Conservation (phyloP, 1,284 basidiomycete genomes). For the Thelephora terrestris region DNA sequence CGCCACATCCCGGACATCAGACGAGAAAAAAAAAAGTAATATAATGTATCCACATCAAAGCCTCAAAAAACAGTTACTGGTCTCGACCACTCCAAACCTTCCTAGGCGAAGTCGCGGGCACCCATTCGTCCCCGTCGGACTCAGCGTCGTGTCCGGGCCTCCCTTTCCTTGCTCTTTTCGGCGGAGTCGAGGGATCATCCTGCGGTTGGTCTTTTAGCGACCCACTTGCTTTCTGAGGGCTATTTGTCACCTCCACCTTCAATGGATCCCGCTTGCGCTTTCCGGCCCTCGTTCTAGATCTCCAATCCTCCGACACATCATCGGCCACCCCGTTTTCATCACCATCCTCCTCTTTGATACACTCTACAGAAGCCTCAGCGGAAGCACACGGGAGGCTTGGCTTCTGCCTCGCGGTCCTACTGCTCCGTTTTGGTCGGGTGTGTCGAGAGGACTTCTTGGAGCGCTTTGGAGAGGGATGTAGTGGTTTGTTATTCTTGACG, state of each 20-base stretch:
- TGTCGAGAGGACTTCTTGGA: conserved; percentile 20
- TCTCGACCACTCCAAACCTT: not conserved
- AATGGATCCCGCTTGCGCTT: conserved; percentile 12
- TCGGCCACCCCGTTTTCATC: conserved; percentile 12
- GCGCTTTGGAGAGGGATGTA: conserved; percentile 55
- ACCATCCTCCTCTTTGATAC: conserved; percentile 6
- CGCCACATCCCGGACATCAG: too few relatives aligned
- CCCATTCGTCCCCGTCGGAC: not conserved
- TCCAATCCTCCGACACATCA: conserved; percentile 8
- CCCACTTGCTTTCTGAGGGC: conserved; percentile 21
- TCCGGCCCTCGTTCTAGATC: conserved; percentile 1
- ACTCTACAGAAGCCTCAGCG: conserved; percentile 7
- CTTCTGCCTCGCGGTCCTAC: conserved; percentile 5
- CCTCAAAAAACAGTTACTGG: not conserved
- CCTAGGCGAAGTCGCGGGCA: not conserved
- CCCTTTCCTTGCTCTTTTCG: conserved; percentile 24
- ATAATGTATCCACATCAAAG: not conserved
- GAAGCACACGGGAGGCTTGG: not conserved
- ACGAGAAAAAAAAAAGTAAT: too few relatives aligned
- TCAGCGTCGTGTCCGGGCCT: not conserved
- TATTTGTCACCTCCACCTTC: conserved; percentile 24
- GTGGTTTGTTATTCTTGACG: conserved; percentile 47
- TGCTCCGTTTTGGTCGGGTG: conserved; percentile 22
- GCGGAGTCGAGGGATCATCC: conserved; percentile 21
- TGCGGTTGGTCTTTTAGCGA: conserved; percentile 6